Evolutionary conservation across 129 eudicot species (phyloP).

Genomic region (Helichrysum umbraculigerum): DNA sequence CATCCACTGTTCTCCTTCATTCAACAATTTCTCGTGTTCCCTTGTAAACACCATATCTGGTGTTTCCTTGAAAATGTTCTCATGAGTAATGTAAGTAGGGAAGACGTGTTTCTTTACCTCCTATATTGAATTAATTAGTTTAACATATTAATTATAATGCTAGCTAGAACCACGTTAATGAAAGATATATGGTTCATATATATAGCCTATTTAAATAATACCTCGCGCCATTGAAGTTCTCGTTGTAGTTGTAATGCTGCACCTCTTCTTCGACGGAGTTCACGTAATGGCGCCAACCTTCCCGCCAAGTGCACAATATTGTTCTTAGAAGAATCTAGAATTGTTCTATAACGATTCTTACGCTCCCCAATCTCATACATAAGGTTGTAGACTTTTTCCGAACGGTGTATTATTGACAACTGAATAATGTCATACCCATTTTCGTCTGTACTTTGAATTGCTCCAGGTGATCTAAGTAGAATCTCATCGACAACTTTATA

Average conservation of each 20-base stretch:
- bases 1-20: neutral
- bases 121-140: neutral
- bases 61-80: neutral
- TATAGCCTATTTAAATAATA: neutral
- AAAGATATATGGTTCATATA: no score
- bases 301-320: neutral
- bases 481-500: neutral
- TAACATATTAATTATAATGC: neutral
- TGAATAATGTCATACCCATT: neutral
- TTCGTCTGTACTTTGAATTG: neutral
- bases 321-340: neutral
- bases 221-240: conserved; percentile 13
- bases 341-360: neutral
- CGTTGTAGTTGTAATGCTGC: neutral
- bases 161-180: neutral
- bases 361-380: neutral
- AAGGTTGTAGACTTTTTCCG: neutral
- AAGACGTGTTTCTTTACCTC: neutral
- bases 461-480: neutral
- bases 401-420: neutral
- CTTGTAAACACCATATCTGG: neutral
- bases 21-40: neutral
- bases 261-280: neutral
- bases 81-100: neutral
- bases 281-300: neutral